Percentiles rank a stretch among this genome's conserved stretches.
Evolutionary conservation across 345 rosid genomes (phyloP).

Genomic region (Brassica juncea): DNA sequence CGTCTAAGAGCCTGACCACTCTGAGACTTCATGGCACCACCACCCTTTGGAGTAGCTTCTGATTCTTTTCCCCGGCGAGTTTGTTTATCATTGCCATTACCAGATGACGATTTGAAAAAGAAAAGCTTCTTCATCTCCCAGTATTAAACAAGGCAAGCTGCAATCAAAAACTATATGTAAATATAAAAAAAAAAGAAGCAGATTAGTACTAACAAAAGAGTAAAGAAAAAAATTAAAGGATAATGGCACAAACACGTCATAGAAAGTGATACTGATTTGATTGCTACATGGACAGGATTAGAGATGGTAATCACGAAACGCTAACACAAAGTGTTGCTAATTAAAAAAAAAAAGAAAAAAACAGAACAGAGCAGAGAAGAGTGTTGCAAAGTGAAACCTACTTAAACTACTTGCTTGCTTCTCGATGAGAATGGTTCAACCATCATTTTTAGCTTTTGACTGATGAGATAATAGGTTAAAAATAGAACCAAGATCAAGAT

Average conservation of each 20-base stretch:
- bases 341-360: background rate
- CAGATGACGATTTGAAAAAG: conserved; percentile 64
- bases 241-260: conserved; percentile 30
- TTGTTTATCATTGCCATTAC: conserved; percentile 53
- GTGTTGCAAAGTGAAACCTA: conserved; percentile 25
- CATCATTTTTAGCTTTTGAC: conserved; percentile 22
- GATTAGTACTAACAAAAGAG: background rate
- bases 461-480: conserved; percentile 23
- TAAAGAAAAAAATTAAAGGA: background rate
- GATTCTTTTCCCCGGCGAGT: conserved; percentile 46
- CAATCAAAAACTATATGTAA: background rate
- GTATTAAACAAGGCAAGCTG: conserved; percentile 1
- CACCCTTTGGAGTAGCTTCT: conserved; percentile 42
- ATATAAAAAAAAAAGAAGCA: background rate
- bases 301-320: conserved; percentile 34
- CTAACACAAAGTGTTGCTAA: background rate
- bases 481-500: conserved; percentile 23
- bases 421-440: conserved; percentile 7
- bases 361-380: conserved; percentile 25
- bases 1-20: conserved; percentile 63
- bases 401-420: conserved; percentile 18
- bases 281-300: conserved; percentile 13
- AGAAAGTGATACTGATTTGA: conserved; percentile 20
- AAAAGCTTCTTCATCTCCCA: conserved; percentile 77
- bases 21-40: conserved; percentile 47